A percentile compares a stretch with the other conserved stretches of the same genome.
These are phyloP conservation scores for Hyphopichia homilentoma DNA, from an alignment of 805 yeast species.

Conservation along the genomic window DNA sequence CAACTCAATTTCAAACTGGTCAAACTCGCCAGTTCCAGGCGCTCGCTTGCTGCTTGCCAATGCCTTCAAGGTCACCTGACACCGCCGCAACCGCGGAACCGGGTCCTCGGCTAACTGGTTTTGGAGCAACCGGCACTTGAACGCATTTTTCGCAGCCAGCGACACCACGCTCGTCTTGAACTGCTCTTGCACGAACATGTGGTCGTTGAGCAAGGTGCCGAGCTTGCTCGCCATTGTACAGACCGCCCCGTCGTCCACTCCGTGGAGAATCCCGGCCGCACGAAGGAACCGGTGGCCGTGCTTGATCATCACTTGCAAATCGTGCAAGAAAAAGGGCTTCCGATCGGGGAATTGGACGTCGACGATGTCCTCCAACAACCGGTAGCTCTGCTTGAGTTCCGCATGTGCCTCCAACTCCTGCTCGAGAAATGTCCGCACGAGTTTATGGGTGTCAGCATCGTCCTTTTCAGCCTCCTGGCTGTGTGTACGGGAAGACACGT, in stretches of 20 bases:
- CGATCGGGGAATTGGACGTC: conserved; percentile 12
- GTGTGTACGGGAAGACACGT: neutral
- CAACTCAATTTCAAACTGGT: conserved; percentile 11
- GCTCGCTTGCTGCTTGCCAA: too few relatives aligned
- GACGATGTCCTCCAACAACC: conserved; percentile 36
- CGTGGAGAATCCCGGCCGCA: too few relatives aligned
- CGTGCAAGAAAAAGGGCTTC: conserved; percentile 15
- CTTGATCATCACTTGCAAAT: conserved; percentile 3
- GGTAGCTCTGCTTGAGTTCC: conserved; percentile 6
- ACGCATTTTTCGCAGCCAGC: conserved; percentile 5
- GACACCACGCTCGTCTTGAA: conserved; percentile 4
- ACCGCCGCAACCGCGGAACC: too few relatives aligned
- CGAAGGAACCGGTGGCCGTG: neutral
- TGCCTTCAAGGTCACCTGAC: too few relatives aligned
- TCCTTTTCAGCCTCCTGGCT: neutral
- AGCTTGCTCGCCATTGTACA: too few relatives aligned
- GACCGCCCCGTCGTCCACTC: too few relatives aligned
- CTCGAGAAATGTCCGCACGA: neutral
- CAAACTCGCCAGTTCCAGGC: conserved; percentile 4
- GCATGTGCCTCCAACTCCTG: neutral
- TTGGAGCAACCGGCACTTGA: conserved; percentile 10
- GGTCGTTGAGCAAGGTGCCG: conserved; percentile 8
- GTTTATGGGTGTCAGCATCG: too few relatives aligned
- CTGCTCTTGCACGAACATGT: conserved; percentile 2
- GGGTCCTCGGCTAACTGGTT: too few relatives aligned